Conservation (phyloP, 2,329 filamentous ascomycete genomes). For the Cladobotryum mycophilum region DNA sequence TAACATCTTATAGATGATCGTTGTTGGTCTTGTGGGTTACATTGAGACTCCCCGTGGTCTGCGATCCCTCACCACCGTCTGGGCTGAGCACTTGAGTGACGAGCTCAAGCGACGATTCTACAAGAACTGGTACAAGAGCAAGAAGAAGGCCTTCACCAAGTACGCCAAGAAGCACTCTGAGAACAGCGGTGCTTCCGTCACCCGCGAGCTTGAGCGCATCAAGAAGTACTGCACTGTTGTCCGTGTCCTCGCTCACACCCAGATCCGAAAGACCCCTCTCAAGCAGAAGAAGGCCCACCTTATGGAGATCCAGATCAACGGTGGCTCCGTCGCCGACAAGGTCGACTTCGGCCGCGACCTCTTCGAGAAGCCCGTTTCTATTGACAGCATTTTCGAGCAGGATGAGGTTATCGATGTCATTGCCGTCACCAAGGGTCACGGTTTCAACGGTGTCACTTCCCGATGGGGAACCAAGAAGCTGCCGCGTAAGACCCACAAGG, state of each 20-base stretch:
- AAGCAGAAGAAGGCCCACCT: slow-evolving; percentile 99
- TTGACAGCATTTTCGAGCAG: slow-evolving; percentile 95
- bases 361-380: slow-evolving; percentile 97
- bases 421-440: slow-evolving; percentile 99
- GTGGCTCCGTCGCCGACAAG: slow-evolving; percentile 93
- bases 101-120: slow-evolving; percentile 99
- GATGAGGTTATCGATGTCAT: slow-evolving; percentile 99
- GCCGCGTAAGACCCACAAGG: slow-evolving; percentile 99
- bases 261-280: slow-evolving; percentile 97
- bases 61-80: slow-evolving; percentile 98
- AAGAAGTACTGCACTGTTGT: slow-evolving; percentile 99
- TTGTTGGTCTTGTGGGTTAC: slow-evolving; percentile 99
- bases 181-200: slow-evolving; percentile 81
- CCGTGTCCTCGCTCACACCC: slow-evolving; percentile 97
- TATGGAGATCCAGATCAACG: slow-evolving; percentile 99
- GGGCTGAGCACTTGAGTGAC: slow-evolving; percentile 98
- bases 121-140: slow-evolving; percentile 99
- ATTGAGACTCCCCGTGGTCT: slow-evolving; percentile 99
- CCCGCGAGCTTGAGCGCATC: slow-evolving; percentile 98
- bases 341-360: slow-evolving; percentile 90
- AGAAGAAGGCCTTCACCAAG: slow-evolving; percentile 99
- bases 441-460: slow-evolving; percentile 93
- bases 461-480: slow-evolving; percentile 99
- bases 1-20: slow-evolving; percentile 88
- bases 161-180: slow-evolving; percentile 99